phyloP scores from a whole-genome alignment of 140 eudicot genomes.

The Cichorium intybus region DNA sequence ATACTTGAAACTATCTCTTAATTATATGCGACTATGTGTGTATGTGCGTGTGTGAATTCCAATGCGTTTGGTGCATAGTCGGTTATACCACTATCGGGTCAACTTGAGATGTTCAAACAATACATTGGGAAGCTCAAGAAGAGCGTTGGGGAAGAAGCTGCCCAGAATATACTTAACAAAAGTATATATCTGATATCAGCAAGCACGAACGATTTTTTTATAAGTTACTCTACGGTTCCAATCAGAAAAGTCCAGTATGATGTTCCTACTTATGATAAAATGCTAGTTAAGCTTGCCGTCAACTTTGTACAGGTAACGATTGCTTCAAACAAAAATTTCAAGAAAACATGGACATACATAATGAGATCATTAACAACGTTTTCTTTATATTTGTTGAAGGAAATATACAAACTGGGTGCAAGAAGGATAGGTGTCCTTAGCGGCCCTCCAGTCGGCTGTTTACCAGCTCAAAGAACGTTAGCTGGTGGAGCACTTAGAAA shows the following conservation, averaged over 20 bases:
- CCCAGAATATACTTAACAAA: slow-evolving; percentile 20
- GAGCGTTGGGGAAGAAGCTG: slow-evolving; percentile 32
- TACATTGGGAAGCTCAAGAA: slow-evolving; percentile 31
- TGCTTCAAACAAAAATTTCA: no score
- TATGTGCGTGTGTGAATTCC: not conserved
- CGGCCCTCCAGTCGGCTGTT: slow-evolving; percentile 36
- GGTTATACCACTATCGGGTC: slow-evolving; percentile 31
- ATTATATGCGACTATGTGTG: not conserved
- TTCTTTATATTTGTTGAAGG: not conserved
- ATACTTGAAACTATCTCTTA: not conserved
- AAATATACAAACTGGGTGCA: slow-evolving; percentile 12
- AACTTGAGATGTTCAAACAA: slow-evolving; percentile 37
- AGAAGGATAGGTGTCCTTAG: slow-evolving; percentile 34
- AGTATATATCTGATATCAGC: slow-evolving; percentile 30
- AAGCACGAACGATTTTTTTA: slow-evolving; percentile 26
- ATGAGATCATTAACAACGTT: not conserved
- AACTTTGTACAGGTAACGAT: slow-evolving; percentile 35
- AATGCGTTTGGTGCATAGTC: not conserved
- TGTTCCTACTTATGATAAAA: slow-evolving; percentile 29
- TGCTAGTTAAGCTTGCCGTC: slow-evolving; percentile 15
- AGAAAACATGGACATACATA: not conserved
- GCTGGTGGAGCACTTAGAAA: slow-evolving; percentile 32
- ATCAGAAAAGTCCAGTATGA: slow-evolving; percentile 28
- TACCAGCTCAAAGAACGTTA: slow-evolving; percentile 29
- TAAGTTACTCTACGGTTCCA: not conserved